Evolutionary conservation across 495 filamentous ascomycete species (phyloP), one percentile per base, ranked within the genome.

Genomic region (Viridothelium virens): DNA sequence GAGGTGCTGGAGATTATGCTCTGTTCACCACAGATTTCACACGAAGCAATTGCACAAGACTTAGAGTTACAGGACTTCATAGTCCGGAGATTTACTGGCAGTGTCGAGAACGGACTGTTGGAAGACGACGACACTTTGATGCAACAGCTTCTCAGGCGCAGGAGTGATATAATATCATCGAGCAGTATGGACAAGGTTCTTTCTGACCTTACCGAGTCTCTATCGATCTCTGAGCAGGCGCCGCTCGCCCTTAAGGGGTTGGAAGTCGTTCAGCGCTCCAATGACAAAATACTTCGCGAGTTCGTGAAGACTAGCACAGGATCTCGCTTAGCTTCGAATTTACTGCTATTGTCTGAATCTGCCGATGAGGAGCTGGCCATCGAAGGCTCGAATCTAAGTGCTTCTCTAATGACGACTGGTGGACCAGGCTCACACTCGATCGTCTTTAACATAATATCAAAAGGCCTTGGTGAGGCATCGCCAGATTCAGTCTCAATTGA

Each of bases 271-370:
- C 53, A 59, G 36, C 4, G 31, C 7, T 33, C 18, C 18, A 77
- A 71, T 69, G 65, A 65, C 14, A 44, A 66, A 14, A 41, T 72
- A 16, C 9, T 82, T 9, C 74, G 72, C 56, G 36, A 38, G 0
- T 78, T 77, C 50, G 33, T 76, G 2, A 47, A 67, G 4, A 71
- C 71, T 1, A 56, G 73, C 10, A 64, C 81, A 67, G 85, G 85
- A 16, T 80, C 82, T 3, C 78, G 79, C 50, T 66, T 89, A 59
- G 75, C 86, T 16, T 82, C 79, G 36, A 82, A 79, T 53, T 70
- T 90, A 9, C 72, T 89, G 0, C 81, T 80, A 61, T 74, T 89
- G 7, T 75, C 82, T 25, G 85, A 89, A 63, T 84, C 82, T 10
- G 64, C 79, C 5, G 77, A 81, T 37, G 84, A 86, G 25, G 79